Evolutionary conservation across 768 basidiomycete species (phyloP).

Genomic region (Fibroporia radiculosa): DNA sequence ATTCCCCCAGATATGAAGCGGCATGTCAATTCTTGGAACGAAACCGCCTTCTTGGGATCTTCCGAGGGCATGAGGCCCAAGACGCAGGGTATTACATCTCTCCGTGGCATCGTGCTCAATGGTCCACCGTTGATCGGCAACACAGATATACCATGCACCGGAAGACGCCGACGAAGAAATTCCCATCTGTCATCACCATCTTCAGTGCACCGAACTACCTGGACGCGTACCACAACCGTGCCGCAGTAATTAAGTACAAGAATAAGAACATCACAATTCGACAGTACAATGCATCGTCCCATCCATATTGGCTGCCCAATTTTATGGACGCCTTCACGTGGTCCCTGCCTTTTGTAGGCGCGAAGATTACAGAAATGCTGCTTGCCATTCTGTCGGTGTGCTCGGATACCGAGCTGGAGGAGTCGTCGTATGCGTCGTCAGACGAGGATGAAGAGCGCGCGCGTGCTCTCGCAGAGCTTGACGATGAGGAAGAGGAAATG

Average conservation of each 20-base stretch:
- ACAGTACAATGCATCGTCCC: slow-evolving; percentile 36
- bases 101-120: neutral
- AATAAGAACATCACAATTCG: slow-evolving; percentile 95
- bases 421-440: slow-evolving; percentile 26
- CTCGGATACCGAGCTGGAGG: slow-evolving; percentile 93
- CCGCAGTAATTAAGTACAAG: slow-evolving; percentile 93
- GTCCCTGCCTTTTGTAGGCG: slow-evolving; percentile 96
- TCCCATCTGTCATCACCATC: slow-evolving; percentile 95
- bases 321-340: slow-evolving; percentile 99
- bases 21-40: slow-evolving; percentile 91
- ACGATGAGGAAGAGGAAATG: slow-evolving; percentile 19
- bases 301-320: slow-evolving; percentile 94
- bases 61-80: slow-evolving; percentile 95
- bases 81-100: slow-evolving; percentile 68
- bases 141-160: slow-evolving; percentile 86
- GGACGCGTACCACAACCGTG: slow-evolving; percentile 94
- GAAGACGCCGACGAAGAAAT: slow-evolving; percentile 90
- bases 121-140: neutral
- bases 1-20: slow-evolving; percentile 58
- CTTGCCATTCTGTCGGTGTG: slow-evolving; percentile 95
- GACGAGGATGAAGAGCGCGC: slow-evolving; percentile 23
- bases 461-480: slow-evolving; percentile 14
- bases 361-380: slow-evolving; percentile 98
- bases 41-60: slow-evolving; percentile 86
- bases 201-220: slow-evolving; percentile 97